phyloP scores from a whole-genome alignment of 352 stramenopile genomes.

The Phytophthora pistaciae region DNA sequence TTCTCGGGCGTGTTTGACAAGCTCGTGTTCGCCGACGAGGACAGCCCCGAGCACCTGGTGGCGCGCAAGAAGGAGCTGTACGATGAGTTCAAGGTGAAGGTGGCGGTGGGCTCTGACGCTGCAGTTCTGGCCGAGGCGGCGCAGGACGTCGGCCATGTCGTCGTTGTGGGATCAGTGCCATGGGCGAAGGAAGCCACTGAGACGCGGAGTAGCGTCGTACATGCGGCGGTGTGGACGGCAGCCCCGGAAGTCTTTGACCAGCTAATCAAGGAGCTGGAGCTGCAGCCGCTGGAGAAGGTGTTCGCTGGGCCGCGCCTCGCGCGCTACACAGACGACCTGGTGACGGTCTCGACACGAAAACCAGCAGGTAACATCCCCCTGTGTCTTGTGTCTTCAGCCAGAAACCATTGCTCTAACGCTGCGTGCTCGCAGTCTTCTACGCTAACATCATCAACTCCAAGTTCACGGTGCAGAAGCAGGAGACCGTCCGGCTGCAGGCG shows the following conservation, averaged over 20 bases:
- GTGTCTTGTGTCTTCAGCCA: neutral
- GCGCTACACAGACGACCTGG: conserved; percentile 76
- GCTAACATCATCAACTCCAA: conserved; percentile 86
- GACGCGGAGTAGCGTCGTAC: conserved; percentile 21
- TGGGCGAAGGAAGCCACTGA: conserved; percentile 39
- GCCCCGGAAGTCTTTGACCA: conserved; percentile 48
- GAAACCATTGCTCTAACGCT: conserved; percentile 12
- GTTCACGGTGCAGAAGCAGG: conserved; percentile 76
- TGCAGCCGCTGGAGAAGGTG: conserved; percentile 56
- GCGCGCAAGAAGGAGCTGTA: conserved; percentile 71
- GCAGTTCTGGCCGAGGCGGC: conserved; percentile 35
- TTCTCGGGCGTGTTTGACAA: conserved; percentile 79
- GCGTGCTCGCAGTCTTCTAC: conserved; percentile 66
- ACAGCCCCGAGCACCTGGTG: conserved; percentile 41
- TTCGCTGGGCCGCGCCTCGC: conserved; percentile 63
- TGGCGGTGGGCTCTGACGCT: conserved; percentile 58
- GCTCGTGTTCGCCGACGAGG: conserved; percentile 73
- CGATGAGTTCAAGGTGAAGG: conserved; percentile 69
- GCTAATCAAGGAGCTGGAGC: conserved; percentile 51
- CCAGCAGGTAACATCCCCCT: conserved; percentile 51
- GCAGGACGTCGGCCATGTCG: conserved; percentile 34
- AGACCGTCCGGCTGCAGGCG: conserved; percentile 70
- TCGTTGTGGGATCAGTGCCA: conserved; percentile 66
- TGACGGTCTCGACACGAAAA: conserved; percentile 76
- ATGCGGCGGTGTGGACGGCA: conserved; percentile 44